phyloP scores from a whole-genome alignment of 768 basidiomycete species.

The Tylopilus cervinicoccineus region DNA sequence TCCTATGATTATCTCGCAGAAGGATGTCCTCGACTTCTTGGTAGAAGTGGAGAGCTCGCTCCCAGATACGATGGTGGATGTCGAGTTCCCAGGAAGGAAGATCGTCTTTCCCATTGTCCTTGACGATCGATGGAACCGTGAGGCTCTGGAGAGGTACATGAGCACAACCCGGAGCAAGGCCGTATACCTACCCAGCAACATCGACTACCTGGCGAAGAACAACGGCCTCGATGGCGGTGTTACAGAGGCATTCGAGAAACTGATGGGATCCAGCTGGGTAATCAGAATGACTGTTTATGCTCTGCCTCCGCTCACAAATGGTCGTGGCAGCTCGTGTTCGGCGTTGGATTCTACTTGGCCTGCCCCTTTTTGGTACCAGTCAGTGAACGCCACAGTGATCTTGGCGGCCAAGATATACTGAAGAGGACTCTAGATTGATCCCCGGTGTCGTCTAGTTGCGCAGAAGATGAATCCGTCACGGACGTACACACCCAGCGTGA shows the following conservation, averaged over 20 bases:
- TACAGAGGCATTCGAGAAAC: conserved; percentile 41
- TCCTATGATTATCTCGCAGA: conserved; percentile 39
- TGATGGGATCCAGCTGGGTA: conserved; percentile 52
- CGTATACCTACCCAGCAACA: conserved; percentile 64
- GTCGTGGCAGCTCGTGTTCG: too few relatives aligned
- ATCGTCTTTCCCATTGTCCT: conserved; percentile 61
- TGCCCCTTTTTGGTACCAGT: conserved; percentile 58
- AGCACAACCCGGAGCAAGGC: conserved; percentile 50
- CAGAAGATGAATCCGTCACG: conserved; percentile 77
- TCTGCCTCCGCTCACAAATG: background rate
- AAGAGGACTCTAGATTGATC: conserved; percentile 42
- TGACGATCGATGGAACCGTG: conserved; percentile 54
- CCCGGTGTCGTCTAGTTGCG: conserved; percentile 52
- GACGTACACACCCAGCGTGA: conserved; percentile 58
- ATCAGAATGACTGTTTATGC: background rate
- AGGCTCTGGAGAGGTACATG: conserved; percentile 58
- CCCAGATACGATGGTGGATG: conserved; percentile 36
- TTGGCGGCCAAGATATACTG: background rate
- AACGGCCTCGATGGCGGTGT: conserved; percentile 49
- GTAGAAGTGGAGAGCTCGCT: conserved; percentile 36
- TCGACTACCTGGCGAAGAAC: conserved; percentile 61
- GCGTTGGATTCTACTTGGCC: conserved; percentile 53
- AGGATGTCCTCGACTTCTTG: conserved; percentile 39
- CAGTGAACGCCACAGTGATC: conserved; percentile 27
- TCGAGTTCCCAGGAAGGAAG: conserved; percentile 47